These are phyloP conservation scores for Picea engelmannii DNA, from an alignment of 83 land plant species.

Conservation along the genomic window DNA sequence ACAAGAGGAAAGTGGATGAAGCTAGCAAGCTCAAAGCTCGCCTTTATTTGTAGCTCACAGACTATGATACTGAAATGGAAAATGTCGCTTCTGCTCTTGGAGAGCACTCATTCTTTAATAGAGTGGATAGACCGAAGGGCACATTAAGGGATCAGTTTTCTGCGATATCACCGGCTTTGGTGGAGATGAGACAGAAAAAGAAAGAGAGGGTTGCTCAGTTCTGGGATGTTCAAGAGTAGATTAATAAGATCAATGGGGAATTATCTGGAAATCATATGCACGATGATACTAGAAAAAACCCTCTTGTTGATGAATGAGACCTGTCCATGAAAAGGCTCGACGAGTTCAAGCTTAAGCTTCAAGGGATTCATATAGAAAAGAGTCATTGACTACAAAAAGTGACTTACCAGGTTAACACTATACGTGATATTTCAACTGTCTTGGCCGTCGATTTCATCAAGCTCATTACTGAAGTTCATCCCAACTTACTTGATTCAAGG, in stretches of 20 bases:
- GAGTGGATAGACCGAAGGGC: constrained; percentile 51
- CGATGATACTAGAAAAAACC: background rate
- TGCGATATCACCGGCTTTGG: constrained; percentile 54
- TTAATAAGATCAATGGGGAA: constrained; percentile 59
- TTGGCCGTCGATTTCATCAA: constrained; percentile 47
- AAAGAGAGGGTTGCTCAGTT: constrained; percentile 61
- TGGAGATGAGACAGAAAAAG: constrained; percentile 59
- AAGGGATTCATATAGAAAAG: constrained; percentile 70
- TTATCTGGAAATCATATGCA: constrained; percentile 42
- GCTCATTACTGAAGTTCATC: constrained; percentile 51
- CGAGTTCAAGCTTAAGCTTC: constrained; percentile 65
- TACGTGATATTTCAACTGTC: constrained; percentile 53
- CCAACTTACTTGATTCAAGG: constrained; percentile 38
- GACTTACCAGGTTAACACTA: constrained; percentile 19
- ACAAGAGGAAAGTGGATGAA: constrained; percentile 62
- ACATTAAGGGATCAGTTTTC: constrained; percentile 72
- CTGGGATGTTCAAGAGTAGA: constrained; percentile 53
- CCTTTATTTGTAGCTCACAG: constrained; percentile 39
- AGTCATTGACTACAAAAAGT: constrained; percentile 56
- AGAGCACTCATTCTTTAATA: constrained; percentile 28
- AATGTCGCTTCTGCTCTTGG: constrained; percentile 51
- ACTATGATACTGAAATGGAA: constrained; percentile 50
- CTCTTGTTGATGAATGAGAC: constrained; percentile 51
- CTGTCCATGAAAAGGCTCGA: constrained; percentile 65
- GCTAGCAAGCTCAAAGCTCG: constrained; percentile 53